A percentile compares a stretch with the other conserved stretches of the same genome.
These are phyloP conservation scores for Fistulinella prunicolor DNA, from an alignment of 768 basidiomycete species.

Conservation along the genomic window DNA sequence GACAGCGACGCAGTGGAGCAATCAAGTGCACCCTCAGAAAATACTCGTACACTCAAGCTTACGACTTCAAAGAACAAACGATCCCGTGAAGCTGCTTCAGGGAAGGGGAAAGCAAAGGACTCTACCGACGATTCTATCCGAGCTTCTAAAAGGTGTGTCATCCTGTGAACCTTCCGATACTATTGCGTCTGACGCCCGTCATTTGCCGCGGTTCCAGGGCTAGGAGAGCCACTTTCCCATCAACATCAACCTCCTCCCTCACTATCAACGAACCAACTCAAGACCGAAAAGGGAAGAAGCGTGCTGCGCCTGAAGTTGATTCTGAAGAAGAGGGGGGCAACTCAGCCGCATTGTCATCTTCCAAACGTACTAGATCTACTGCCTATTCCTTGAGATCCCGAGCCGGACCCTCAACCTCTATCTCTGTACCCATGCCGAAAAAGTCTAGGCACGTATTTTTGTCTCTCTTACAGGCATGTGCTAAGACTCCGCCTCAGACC, in stretches of 20 bases:
- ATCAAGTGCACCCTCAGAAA: conserved; percentile 39
- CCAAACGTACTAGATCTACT: conserved; percentile 61
- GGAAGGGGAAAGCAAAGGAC: conserved; percentile 68
- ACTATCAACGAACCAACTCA: conserved; percentile 73
- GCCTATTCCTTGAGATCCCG: conserved; percentile 69
- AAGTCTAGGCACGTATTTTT: conserved; percentile 56
- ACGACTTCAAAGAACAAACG: conserved; percentile 47
- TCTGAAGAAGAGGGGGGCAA: conserved; percentile 63
- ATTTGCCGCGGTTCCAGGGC: conserved; percentile 44
- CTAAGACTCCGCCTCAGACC: conserved; percentile 36
- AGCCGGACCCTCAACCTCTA: conserved; percentile 39
- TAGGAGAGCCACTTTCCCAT: conserved; percentile 53
- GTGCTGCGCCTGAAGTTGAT: conserved; percentile 68
- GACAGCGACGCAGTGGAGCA: conserved; percentile 49
- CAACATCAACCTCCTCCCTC: conserved; percentile 40
- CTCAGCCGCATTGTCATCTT: conserved; percentile 44
- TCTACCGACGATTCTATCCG: conserved; percentile 48
- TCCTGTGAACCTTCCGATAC: conserved; percentile 30
- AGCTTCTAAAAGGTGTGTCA: conserved; percentile 60
- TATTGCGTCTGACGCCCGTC: conserved; percentile 26
- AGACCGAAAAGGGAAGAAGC: conserved; percentile 91
- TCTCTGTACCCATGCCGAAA: conserved; percentile 63
- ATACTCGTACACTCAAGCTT: conserved; percentile 40
- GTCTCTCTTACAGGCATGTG: conserved; percentile 6
- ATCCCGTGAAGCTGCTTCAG: conserved; percentile 45